phyloP scores from a whole-genome alignment of 2,329 filamentous ascomycete genomes.

The Cladophialophora psammophila region DNA sequence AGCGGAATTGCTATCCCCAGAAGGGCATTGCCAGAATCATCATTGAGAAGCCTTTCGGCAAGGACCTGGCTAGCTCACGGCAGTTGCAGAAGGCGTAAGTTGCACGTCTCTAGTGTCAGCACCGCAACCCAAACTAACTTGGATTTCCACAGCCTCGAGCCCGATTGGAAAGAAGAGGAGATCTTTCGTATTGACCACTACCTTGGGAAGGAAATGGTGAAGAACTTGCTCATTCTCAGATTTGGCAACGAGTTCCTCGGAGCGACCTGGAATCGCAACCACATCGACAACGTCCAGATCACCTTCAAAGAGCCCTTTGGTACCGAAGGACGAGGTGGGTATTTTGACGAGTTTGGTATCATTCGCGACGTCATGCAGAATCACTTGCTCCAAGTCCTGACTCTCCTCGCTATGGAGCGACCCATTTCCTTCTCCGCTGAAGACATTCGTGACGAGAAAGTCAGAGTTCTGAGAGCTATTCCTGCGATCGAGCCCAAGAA shows the following conservation, averaged over 20 bases:
- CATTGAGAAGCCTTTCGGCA: conserved; percentile 99
- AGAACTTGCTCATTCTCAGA: conserved; percentile 97
- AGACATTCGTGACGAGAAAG: conserved; percentile 97
- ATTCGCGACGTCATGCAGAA: conserved; percentile 99
- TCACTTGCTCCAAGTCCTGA: conserved; percentile 95
- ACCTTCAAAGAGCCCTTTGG: conserved; percentile 99
- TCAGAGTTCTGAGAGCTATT: conserved; percentile 92
- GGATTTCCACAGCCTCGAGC: conserved; percentile 65
- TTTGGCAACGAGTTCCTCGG: conserved; percentile 99
- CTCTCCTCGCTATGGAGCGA: conserved; percentile 95
- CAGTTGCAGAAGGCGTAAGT: conserved; percentile 82
- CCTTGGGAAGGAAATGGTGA: conserved; percentile 99
- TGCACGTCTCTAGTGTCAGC: not conserved
- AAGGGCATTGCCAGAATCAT: conserved; percentile 93
- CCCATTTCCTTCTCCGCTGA: conserved; percentile 98
- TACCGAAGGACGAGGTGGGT: conserved; percentile 95
- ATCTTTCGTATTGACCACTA: conserved; percentile 99
- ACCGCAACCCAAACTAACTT: conserved; percentile 10
- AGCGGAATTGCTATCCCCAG: conserved; percentile 94
- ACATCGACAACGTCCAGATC: conserved; percentile 99
- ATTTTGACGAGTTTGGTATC: conserved; percentile 99
- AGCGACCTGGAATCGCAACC: conserved; percentile 97
- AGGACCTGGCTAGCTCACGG: conserved; percentile 91
- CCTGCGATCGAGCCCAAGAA: conserved; percentile 98
- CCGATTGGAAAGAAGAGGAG: conserved; percentile 98